phyloP scores from a whole-genome alignment of 179 eudicot genomes.

The Patellifolia procumbens region DNA sequence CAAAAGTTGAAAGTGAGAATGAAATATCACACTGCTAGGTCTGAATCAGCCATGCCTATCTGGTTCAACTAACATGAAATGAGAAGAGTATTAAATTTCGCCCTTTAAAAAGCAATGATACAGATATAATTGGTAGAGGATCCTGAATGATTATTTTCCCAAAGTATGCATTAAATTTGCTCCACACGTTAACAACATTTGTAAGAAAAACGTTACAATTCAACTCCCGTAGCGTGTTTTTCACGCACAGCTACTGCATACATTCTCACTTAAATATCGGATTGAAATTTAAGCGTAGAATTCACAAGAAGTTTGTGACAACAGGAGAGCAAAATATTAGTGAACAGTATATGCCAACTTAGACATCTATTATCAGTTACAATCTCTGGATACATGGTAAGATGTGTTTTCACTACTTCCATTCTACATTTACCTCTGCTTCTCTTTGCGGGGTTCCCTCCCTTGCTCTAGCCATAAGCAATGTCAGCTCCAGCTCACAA shows the following conservation, averaged over 20 bases:
- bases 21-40: neutral
- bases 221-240: neutral
- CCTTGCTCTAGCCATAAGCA: too few species aligned
- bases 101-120: neutral
- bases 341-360: neutral
- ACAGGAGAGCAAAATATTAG: neutral
- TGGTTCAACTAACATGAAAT: neutral
- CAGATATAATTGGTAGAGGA: constrained; percentile 1
- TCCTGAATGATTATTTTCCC: neutral
- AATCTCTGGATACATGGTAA: neutral
- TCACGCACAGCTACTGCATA: neutral
- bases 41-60: neutral
- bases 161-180: neutral
- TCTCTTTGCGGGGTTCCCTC: neutral
- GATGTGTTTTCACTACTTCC: neutral
- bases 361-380: neutral
- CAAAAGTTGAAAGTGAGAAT: neutral
- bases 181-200: neutral
- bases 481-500: too few species aligned
- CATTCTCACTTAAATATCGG: neutral
- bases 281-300: neutral
- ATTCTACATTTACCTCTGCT: neutral
- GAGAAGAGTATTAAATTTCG: neutral
- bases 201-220: neutral
- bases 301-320: neutral